Percentiles rank a stretch among this genome's conserved stretches.
Evolutionary conservation across 495 filamentous ascomycete species (phyloP).

Genomic region (Lasiosphaeriaceae sp.): DNA sequence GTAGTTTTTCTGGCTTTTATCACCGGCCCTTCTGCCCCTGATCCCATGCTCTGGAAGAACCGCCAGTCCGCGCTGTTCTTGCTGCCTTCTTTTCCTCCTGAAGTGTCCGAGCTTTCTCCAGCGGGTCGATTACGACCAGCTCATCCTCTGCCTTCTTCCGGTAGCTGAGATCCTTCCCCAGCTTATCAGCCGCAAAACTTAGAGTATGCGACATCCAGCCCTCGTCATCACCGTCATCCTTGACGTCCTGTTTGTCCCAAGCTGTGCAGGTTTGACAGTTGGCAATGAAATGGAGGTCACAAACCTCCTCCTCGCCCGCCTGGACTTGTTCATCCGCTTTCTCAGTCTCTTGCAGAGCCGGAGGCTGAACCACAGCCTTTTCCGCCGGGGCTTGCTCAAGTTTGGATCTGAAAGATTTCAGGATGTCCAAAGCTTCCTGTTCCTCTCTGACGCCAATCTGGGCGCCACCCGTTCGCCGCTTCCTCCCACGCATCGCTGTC

Average conservation of each 20-base stretch:
- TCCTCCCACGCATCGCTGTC: conserved; percentile 75
- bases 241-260: conserved; percentile 62
- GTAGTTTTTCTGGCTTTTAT: background rate
- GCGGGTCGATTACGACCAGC: conserved; percentile 89
- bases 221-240: conserved; percentile 59
- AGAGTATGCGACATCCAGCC: conserved; percentile 69
- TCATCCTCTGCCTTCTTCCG: conserved; percentile 85
- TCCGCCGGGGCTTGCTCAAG: conserved; percentile 59
- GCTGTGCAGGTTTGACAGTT: conserved; percentile 85
- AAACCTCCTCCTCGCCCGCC: conserved; percentile 47
- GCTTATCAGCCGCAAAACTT: conserved; percentile 80
- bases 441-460: conserved; percentile 47
- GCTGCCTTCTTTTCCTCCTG: conserved; percentile 56
- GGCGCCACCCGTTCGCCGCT: conserved; percentile 58
- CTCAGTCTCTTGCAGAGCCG: conserved; percentile 19
- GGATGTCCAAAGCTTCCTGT: conserved; percentile 57
- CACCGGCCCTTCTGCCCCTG: conserved; percentile 33
- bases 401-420: conserved; percentile 75
- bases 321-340: conserved; percentile 25
- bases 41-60: conserved; percentile 53
- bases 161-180: conserved; percentile 90
- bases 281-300: conserved; percentile 89
- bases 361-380: conserved; percentile 33
- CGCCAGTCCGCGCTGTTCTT: conserved; percentile 46
- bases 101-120: conserved; percentile 75